Percentiles rank a stretch among this genome's conserved stretches.
These are phyloP conservation scores for Solanum corneliomulleri DNA, from an alignment of 257 asterid species.

Conservation along the genomic window DNA sequence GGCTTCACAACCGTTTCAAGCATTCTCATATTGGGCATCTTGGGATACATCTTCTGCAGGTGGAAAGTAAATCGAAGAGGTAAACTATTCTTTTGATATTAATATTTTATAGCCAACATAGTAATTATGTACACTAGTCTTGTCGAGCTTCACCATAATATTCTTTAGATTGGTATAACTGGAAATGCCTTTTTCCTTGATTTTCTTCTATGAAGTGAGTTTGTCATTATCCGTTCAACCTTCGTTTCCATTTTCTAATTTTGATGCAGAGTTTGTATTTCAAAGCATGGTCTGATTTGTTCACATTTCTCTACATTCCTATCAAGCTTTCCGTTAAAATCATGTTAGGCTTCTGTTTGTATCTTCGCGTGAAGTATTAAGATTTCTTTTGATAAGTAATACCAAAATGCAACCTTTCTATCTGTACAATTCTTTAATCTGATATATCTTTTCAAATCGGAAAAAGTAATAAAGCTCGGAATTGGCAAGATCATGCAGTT, in stretches of 20 bases:
- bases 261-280: not conserved
- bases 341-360: not conserved
- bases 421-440: not conserved
- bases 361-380: not conserved
- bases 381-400: not conserved
- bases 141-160: not conserved
- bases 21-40: not conserved
- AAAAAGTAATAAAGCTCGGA: not conserved
- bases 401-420: not conserved
- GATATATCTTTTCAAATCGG: not conserved
- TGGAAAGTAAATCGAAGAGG: not conserved
- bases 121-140: not conserved
- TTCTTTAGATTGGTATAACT: not conserved
- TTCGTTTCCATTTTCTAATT: too few species aligned
- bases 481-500: not conserved
- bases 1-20: not conserved
- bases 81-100: not conserved
- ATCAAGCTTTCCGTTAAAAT: not conserved
- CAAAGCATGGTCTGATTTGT: not conserved
- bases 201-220: not conserved
- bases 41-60: not conserved
- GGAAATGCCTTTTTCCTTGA: not conserved
- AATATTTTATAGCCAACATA: not conserved
- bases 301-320: not conserved
- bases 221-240: too few species aligned